Conservation (phyloP, 441 rosid genomes). For the Mallotus japonicus region DNA sequence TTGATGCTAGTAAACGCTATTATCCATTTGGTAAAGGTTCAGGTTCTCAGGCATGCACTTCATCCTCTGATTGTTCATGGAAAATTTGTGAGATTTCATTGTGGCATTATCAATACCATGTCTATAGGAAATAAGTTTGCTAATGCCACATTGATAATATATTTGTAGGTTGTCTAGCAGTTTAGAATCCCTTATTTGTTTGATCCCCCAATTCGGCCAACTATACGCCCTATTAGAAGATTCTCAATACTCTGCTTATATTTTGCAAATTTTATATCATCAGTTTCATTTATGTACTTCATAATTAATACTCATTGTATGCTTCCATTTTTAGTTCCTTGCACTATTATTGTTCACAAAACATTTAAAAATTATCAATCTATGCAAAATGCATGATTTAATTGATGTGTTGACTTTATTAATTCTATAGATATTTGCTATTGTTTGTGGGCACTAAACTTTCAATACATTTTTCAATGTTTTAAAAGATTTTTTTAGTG, state of each 20-base stretch:
- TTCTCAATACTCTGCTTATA: constrained; percentile 11
- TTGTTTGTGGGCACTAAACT: too few species aligned
- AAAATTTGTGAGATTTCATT: constrained; percentile 1
- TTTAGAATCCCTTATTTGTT: constrained; percentile 96
- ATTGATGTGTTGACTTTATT: constrained; percentile 16
- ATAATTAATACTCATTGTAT: background rate
- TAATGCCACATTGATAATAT: constrained; percentile 15
- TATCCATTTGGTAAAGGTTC: constrained; percentile 98
- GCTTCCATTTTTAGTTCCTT: background rate
- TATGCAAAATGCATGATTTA: constrained; percentile 17
- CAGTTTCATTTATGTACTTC: background rate
- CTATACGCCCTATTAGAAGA: constrained; percentile 43
- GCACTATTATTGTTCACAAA: background rate
- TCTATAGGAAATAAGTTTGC: constrained; percentile 14
- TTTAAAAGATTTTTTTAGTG: too few species aligned
- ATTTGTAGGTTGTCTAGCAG: constrained; percentile 83
- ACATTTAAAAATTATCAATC: background rate
- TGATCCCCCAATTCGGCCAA: constrained; percentile 93
- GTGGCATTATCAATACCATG: background rate
- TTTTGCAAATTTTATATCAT: constrained; percentile 10
- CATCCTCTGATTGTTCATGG: background rate
- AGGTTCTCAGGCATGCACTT: constrained; percentile 72
- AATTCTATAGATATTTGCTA: constrained; percentile 67
- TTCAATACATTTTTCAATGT: too few species aligned
- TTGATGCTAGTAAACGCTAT: constrained; percentile 86